Conservation (phyloP, 108 stramenopile genomes). For the Nitzschia sp. region DNA sequence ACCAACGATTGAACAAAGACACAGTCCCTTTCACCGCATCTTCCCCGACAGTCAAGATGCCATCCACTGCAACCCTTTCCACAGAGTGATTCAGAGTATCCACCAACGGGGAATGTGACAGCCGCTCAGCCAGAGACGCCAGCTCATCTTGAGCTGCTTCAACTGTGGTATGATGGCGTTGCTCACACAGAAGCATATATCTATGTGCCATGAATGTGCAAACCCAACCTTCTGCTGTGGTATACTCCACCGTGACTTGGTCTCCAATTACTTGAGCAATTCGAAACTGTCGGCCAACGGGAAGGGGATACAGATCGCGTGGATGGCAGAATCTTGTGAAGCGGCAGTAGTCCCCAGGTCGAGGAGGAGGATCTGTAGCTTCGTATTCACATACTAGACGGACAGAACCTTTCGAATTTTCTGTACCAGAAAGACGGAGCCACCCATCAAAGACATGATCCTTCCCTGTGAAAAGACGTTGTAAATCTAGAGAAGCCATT, state of each 20-base stretch:
- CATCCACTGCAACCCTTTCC: conserved; percentile 65
- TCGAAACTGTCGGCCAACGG: conserved; percentile 41
- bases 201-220: conserved; percentile 68
- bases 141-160: conserved; percentile 64
- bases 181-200: conserved; percentile 62
- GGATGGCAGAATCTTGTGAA: conserved; percentile 68
- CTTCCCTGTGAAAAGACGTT: conserved; percentile 66
- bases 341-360: conserved; percentile 63
- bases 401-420: conserved; percentile 31
- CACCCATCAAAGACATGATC: conserved; percentile 65
- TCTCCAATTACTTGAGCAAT: conserved; percentile 61
- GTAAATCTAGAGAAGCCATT: conserved; percentile 64
- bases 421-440: conserved; percentile 42
- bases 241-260: conserved; percentile 58
- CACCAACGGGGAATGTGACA: conserved; percentile 68
- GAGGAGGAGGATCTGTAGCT: conserved; percentile 57
- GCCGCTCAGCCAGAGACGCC: conserved; percentile 54
- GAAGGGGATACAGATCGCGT: conserved; percentile 66
- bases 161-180: conserved; percentile 57
- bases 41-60: conserved; percentile 57
- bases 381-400: conserved; percentile 84
- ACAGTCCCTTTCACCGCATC: conserved; percentile 46
- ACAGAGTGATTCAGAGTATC: conserved; percentile 49
- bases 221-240: conserved; percentile 71
- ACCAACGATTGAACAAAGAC: conserved; percentile 65